Base-by-base conservation (phyloP, 2,329 filamentous ascomycete genomes). In the Parastagonospora nodorum region DNA sequence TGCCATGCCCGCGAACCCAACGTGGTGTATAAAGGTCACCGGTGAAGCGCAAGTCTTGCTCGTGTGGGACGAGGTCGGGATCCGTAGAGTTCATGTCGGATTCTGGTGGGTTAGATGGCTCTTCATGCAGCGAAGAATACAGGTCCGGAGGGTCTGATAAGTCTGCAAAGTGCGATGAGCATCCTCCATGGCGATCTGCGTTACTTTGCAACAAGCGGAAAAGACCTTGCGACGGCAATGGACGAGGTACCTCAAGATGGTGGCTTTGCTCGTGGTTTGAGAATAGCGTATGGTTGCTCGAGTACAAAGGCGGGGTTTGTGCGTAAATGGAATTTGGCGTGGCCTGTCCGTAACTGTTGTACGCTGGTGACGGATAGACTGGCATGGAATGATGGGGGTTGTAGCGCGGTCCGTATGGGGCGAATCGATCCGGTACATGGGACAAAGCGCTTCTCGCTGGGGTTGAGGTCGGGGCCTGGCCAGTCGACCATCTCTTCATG, bases 1-100 rank as follows among this genome's bases (percentile, higher is more conserved):
- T 92, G 24, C 90, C 90, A 56, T 93, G 88, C 16, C 90, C 90
- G 31, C 90, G 87, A 15, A 94, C 88, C 89, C 89, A 95, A 61
- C 81, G 82, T 1, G 90, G 90, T 1, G 90, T 93, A 76, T 94
- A 94, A 48, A 94, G 74, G 65, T 95, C 90, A 42, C 88, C 89
- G 45, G 87, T 86, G 63, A 92, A 95, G 41, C 90, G 83, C 51
- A 92, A 76, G 60, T 76, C 74, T 68, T 93, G 89, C 73, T 92
- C 88, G 58, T 90, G 88, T 5, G 89, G 89, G 9, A 88, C 79
- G 67, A 92, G 77, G 53, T 91, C 88, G 1, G 88, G 87, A 63
- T 93, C 88, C 2, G 83, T 81, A 2, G 89, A 88, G 67, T 90
- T 88, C 88, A 92, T 90, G 70, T 93, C 89, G 64, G 90, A 87